Evolutionary conservation across 1,284 basidiomycete species (phyloP), one percentile per base, ranked within the genome.

Genomic region (Retiboletus fuscus): DNA sequence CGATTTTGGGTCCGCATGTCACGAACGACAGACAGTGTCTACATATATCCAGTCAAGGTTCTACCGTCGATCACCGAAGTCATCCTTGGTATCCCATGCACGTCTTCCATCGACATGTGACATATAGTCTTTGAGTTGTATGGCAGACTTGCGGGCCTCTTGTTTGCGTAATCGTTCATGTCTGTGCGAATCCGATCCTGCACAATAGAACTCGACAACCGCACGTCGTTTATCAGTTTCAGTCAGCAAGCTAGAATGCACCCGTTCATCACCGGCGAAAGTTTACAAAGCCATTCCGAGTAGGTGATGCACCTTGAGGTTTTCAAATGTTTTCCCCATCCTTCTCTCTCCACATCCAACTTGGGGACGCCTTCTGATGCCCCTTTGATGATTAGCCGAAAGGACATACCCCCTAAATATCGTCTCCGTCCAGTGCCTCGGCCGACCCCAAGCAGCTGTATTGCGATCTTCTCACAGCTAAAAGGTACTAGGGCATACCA

Each of bases 1-100:
- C 81, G 97, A 99, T 85, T 99, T 99, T 84, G 98, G 97, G 64
- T 99, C 97, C 26, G 96, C 97, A 26, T 99, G 98, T 82, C 96
- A 99, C 82, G 98, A 99, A 84, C 93, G 96, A 78, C 96, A 99
- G 84, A 99, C 97, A 10, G 97, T 99, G 61, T 99, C 99, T 83
- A 99, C 98, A 3, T 99, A 99, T 84, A 99, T 99, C 81, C 97
- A 99, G 82, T 98, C 97, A 15, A 91, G 97, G 64, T 99, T 99
- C 86, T 99, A 99, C 82, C 95, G 98, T n/a, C n/a, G n/a, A 55
- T 98, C 96, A 7, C 98, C 97, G 98, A 99, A 85, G 98, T 99
- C 39, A 87, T 99, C 22, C 88, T 99, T 30, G 97, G 97, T 30
- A 90, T 99, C 80, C 93, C 97, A 7, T 99, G 99, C 83, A 97